Base-by-base conservation (phyloP, 164 flowering plant species). In the Platanus orientalis region DNA sequence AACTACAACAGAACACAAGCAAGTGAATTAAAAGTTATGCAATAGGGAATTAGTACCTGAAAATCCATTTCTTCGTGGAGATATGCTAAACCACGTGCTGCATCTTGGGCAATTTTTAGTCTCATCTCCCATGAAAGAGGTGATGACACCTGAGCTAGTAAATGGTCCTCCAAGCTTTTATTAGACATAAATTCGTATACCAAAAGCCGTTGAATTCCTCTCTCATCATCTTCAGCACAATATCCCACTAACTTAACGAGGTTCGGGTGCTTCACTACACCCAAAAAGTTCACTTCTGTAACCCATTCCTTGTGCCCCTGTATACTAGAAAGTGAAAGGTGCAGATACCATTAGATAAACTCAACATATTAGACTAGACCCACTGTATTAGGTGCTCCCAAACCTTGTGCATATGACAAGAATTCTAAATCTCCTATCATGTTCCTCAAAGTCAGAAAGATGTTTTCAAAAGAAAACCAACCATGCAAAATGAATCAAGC, bases 301-400 rank as follows among this genome's bases (percentile, higher is more conserved):
- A 90, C 80, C 98, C 98, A 93, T 74, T 93, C 98, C 80, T 85
- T 93, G 70, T 93, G 98, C 79, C 98, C 98, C 97, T 93, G 98
- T 67, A 76, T 39, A 75, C 80, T 78, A 79, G 80, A 80, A 79
- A 57, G 68, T 62, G 66, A 45, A 72, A 21, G 48, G 23, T 21
- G 42, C 47, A 72, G 28, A 53, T 10, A 60, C 51, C 53, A 36
- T 58, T 40, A 58, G 58, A 19, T 7, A 27, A 51, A 11, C 9
- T 10, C 26, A 50, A 23, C 23, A 25, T 5, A 50, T 21, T 13
- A 34, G 39, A 50, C 20, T 30, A 23, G 20, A 50, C 44, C 12
- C 17, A 53, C 25, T 1, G n/a, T 9, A 17, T 13, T 10, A 19
- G n/a, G 45, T 28, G n/a, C 12, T 19, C 2, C 14, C 23, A 30